These are phyloP conservation scores for Ecytonucleospora hepatopenaei DNA, from an alignment of 371 early-diverging fungal species.

Conservation along the genomic window DNA sequence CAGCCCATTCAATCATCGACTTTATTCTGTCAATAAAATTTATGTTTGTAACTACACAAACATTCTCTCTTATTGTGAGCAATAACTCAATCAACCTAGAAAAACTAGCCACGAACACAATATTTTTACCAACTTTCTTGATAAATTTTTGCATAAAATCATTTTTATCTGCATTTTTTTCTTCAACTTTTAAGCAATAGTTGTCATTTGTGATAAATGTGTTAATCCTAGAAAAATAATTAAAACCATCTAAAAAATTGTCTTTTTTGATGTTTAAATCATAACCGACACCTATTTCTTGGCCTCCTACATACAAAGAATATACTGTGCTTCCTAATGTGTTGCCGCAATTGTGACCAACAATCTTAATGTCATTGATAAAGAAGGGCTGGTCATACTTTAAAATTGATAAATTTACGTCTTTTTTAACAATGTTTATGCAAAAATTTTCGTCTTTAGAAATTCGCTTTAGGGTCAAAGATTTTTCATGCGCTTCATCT, in stretches of 20 bases:
- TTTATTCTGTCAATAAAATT: conserved; percentile 50
- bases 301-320: conserved; percentile 79
- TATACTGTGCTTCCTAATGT: conserved; percentile 88
- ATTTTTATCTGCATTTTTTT: conserved; percentile 45
- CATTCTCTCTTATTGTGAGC: conserved; percentile 62
- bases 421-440: conserved; percentile 66
- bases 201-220: conserved; percentile 66
- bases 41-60: conserved; percentile 56
- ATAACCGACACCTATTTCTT: conserved; percentile 80
- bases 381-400: conserved; percentile 77
- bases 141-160: conserved; percentile 53
- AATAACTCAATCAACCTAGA: conserved; percentile 78
- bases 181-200: conserved; percentile 60
- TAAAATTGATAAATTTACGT: conserved; percentile 67
- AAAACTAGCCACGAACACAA: conserved; percentile 74
- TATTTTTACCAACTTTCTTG: conserved; percentile 65
- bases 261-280: conserved; percentile 86
- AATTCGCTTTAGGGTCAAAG: conserved; percentile 56
- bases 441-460: conserved; percentile 60
- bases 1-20: conserved; percentile 57
- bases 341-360: conserved; percentile 82
- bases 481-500: conserved; percentile 63
- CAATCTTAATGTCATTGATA: conserved; percentile 71
- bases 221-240: conserved; percentile 66
- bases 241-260: conserved; percentile 61